Base-by-base conservation (phyloP, 1,139 yeast genomes). In the Eremothecium coryli region DNA sequence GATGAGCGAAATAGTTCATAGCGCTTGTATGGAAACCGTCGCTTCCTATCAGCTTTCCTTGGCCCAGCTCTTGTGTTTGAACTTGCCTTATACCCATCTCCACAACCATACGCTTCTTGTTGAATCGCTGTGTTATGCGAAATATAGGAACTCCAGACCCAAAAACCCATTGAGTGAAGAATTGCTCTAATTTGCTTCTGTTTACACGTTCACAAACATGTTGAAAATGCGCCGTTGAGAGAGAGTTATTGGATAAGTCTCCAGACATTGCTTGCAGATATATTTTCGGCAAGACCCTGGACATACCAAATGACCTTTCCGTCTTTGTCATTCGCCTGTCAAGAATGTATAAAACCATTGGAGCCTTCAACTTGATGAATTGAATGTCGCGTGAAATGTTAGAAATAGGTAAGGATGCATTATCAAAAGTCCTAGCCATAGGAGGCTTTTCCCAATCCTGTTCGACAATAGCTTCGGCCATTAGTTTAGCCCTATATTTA, bases 261-360 rank as follows among this genome's bases (percentile, higher is more conserved):
- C 95, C 95, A 3, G 95, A 82, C 93, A 93, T 85, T 0, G 95
- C 94, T 54, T 90, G 97, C 26, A 93, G 63, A 49, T 90, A 85
- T 16, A 93, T 64, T 50, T 88, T 90, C 0, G 98, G 96, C 26
- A 93, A 70, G 0, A 86, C 97, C 42, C 98, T 73, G 1, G 90
- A 76, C 40, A 93, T 65, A 2, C 98, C 98, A 57, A 90, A 81
- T 0, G 95, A 82, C 46, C 88, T 78, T 53, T 93, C 98, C 1
- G 97, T 85, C 52, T 90, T 90, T 0, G 96, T 88, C 94, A 93
- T 85, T 43, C 98, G 66, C 37, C 84, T 72, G 56, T 93, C 96
- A 21, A 93, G 64, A 31, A 90, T 86, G 49, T 75, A 81, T 33
- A 93, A 56, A 1, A 93, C 90, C 38, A 86, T 66, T 0, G 97